These are phyloP conservation scores for Melocanna baccifera DNA, from an alignment of 176 grass and related monocot genomes.

Conservation along the genomic window DNA sequence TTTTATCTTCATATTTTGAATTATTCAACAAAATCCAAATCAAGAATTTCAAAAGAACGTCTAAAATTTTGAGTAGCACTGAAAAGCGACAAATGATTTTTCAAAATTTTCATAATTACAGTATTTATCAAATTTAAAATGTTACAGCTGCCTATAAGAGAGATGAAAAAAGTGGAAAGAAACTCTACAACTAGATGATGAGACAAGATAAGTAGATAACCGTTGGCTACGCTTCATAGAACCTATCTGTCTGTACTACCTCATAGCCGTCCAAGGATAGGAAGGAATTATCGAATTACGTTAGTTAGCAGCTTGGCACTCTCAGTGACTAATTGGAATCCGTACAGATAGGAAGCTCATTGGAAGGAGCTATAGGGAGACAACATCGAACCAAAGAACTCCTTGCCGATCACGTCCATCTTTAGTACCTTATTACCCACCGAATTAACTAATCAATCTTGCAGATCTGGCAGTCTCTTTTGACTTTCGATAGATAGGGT, in stretches of 20 bases:
- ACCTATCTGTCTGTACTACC: neutral
- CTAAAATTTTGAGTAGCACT: no score
- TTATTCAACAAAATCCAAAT: no score
- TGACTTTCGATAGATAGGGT: neutral
- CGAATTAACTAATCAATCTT: neutral
- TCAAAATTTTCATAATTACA: no score
- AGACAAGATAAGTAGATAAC: neutral
- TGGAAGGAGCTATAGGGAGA: neutral
- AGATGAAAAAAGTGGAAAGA: no score
- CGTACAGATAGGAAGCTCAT: slow-evolving; percentile 15
- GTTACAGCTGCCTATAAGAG: no score
- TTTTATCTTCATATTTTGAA: no score
- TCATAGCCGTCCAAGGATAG: neutral
- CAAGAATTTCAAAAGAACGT: no score
- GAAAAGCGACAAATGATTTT: no score
- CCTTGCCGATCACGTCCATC: neutral
- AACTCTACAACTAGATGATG: neutral
- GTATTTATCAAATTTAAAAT: no score
- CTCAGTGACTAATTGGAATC: neutral
- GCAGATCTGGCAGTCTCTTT: neutral
- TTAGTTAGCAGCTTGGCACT: neutral
- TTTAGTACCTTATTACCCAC: neutral
- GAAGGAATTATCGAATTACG: no score
- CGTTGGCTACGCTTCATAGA: neutral
- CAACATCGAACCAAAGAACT: slow-evolving; percentile 15